Evolutionary conservation across 2,329 filamentous ascomycete genomes (phyloP).

Genomic region (Verticillium klebahnii): DNA sequence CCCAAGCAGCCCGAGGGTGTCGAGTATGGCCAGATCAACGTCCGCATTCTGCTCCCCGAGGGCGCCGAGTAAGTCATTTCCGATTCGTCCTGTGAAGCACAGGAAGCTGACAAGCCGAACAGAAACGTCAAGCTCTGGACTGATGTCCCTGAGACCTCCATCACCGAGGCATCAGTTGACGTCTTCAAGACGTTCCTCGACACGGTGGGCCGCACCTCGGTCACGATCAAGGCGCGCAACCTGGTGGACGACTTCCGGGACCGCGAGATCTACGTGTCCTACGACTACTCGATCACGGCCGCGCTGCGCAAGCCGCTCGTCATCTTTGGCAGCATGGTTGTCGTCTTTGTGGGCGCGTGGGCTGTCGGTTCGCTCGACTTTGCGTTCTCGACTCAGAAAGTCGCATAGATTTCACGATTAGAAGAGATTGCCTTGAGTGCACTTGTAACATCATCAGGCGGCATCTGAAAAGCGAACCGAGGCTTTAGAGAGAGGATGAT

Average conservation of each 20-base stretch:
- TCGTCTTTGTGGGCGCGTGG: conserved; percentile 73
- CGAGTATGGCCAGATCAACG: conserved; percentile 74
- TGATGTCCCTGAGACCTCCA: conserved; percentile 58
- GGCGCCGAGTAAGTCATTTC: conserved; percentile 67
- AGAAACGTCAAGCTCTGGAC: conserved; percentile 79
- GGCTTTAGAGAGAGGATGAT: conserved; percentile 13
- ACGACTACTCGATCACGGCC: conserved; percentile 73
- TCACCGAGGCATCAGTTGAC: conserved; percentile 54
- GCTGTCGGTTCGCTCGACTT: conserved; percentile 73
- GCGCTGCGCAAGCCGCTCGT: conserved; percentile 82
- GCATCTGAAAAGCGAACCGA: conserved; percentile 10
- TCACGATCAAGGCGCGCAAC: conserved; percentile 78
- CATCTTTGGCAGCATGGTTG: conserved; percentile 67
- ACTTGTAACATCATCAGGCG: conserved; percentile 15
- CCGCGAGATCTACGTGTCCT: conserved; percentile 78
- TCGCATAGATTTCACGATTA: not conserved
- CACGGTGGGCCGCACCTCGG: conserved; percentile 78
- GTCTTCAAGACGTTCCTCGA: conserved; percentile 91
- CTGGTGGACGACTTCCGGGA: conserved; percentile 87
- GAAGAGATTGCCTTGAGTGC: conserved; percentile 5
- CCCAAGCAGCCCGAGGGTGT: conserved; percentile 82
- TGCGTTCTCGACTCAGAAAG: conserved; percentile 55
- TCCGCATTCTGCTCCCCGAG: conserved; percentile 85
- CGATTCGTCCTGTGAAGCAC: not conserved
- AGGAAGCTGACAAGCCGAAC: conserved; percentile 26